Evolutionary conservation across 2,329 filamentous ascomycete genomes (phyloP), one percentile per base, ranked within the genome.

Genomic region (Elsinoe arachidis): DNA sequence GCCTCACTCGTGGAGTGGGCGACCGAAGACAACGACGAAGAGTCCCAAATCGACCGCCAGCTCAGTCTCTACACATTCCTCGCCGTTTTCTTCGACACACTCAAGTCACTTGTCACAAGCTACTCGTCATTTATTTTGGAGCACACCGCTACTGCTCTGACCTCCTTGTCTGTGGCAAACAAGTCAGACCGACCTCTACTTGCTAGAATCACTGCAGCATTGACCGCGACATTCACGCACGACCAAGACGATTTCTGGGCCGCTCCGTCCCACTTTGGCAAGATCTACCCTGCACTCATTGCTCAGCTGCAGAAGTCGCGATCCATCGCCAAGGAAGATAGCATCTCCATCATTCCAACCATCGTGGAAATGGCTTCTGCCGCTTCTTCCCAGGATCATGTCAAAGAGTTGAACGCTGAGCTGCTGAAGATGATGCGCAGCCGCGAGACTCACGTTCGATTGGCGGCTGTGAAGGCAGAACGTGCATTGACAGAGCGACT

Each of bases 161-260:
- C 66, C 54, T 70, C 66, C 2, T 63, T 63, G 66, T 70, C 68
- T 53, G 67, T 70, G 1, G 66, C 68, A 7, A 73, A 77, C 57
- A 74, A 76, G 14, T 67, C 73, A 15, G 77, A 80, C 17, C 78
- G 82, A 63, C 73, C 77, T 44, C 79, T 96, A 3, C 88, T 88
- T 80, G 75, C 78, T 39, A 80, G 82, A 15, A 82, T 89, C 2
- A 79, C 97, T 53, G 76, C 78, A 55, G 87, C 90, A 17, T 78
- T 97, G 46, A 76, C 80, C 26, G 85, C 83, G 63, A 86, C 84
- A 64, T 96, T 97, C 67, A 80, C 87, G 71, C 84, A 96, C 69
- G 93, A 97, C 68, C 88, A 95, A 72, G 90, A 95, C 69, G 80
- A 90, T 71, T 97, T 96, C 76, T 97, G 91, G 91, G 90, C 96